These are phyloP conservation scores for Globisporangium yorkense DNA, from an alignment of 352 stramenopile genomes.

Conservation along the genomic window DNA sequence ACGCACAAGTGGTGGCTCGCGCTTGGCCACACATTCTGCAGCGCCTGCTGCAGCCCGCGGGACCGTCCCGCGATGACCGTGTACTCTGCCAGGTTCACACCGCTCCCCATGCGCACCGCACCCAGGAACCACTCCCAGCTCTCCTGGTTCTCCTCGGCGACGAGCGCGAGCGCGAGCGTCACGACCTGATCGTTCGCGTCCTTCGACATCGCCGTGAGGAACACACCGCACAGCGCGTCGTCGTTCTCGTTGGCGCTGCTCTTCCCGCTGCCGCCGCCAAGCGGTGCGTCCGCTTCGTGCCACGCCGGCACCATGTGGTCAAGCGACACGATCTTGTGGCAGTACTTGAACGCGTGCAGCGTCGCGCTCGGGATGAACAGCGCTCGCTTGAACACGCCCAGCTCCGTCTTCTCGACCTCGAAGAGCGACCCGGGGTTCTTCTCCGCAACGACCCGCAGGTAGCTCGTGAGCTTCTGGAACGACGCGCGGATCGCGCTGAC, in stretches of 20 bases:
- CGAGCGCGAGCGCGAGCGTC: constrained; percentile 60
- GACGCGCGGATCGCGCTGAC: constrained; percentile 50
- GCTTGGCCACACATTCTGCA: constrained; percentile 46
- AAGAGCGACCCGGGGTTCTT: constrained; percentile 63
- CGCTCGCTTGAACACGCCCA: constrained; percentile 51
- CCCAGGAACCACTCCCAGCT: constrained; percentile 79
- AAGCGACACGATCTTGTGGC: constrained; percentile 55
- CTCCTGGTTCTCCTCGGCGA: constrained; percentile 51
- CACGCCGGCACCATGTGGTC: constrained; percentile 46
- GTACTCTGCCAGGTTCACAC: constrained; percentile 52
- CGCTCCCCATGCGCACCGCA: constrained; percentile 33
- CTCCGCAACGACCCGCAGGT: constrained; percentile 53
- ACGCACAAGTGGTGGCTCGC: constrained; percentile 69
- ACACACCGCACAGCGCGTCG: constrained; percentile 66
- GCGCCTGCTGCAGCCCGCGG: constrained; percentile 40
- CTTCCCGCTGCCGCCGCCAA: constrained; percentile 18
- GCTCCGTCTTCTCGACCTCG: constrained; percentile 41
- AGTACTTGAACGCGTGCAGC: constrained; percentile 45
- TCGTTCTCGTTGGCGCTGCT: constrained; percentile 55
- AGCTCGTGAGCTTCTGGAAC: constrained; percentile 62
- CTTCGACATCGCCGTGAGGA: constrained; percentile 64
- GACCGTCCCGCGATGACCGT: constrained; percentile 59
- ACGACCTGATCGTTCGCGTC: constrained; percentile 71
- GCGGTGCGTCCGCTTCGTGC: constrained; percentile 24
- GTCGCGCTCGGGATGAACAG: constrained; percentile 54